phyloP scores from a whole-genome alignment of 495 filamentous ascomycete genomes.

The Rostrohypoxylon terebratum region DNA sequence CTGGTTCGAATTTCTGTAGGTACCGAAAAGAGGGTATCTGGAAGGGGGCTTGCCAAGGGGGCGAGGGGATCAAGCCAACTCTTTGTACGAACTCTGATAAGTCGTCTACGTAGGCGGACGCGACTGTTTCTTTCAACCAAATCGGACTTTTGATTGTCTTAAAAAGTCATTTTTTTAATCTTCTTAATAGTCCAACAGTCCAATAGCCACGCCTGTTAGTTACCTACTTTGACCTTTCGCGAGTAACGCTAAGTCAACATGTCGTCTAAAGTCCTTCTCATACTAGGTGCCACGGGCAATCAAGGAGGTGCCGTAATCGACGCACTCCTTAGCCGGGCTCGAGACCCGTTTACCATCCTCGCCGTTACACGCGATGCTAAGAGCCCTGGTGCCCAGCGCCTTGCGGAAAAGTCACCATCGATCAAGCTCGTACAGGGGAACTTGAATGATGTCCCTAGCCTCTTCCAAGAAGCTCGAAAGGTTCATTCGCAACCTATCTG shows the following conservation, averaged over 20 bases:
- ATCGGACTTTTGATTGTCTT: no score
- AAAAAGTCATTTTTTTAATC: no score
- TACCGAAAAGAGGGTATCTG: slow-evolving; percentile 6
- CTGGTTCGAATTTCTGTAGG: neutral
- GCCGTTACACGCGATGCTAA: slow-evolving; percentile 70
- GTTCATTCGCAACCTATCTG: slow-evolving; percentile 50
- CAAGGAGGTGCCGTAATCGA: slow-evolving; percentile 73
- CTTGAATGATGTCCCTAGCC: slow-evolving; percentile 62
- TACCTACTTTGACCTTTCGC: neutral
- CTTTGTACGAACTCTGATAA: slow-evolving; percentile 17
- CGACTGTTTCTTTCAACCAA: slow-evolving; percentile 6
- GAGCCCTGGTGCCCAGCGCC: slow-evolving; percentile 61
- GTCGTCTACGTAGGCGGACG: slow-evolving; percentile 25
- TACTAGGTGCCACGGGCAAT: slow-evolving; percentile 77
- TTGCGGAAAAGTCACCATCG: slow-evolving; percentile 57
- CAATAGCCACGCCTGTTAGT: neutral
- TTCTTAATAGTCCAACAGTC: no score
- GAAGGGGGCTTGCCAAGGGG: neutral
- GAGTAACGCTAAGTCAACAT: slow-evolving; percentile 33
- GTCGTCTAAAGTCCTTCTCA: slow-evolving; percentile 62
- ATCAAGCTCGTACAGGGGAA: slow-evolving; percentile 71
- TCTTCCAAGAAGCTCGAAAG: slow-evolving; percentile 64
- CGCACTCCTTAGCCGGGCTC: slow-evolving; percentile 58
- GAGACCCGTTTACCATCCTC: slow-evolving; percentile 61
- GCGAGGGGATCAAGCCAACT: neutral